Evolutionary conservation across 345 rosid genomes (phyloP), one percentile per base, ranked within the genome.

Genomic region (Citrus australasica): DNA sequence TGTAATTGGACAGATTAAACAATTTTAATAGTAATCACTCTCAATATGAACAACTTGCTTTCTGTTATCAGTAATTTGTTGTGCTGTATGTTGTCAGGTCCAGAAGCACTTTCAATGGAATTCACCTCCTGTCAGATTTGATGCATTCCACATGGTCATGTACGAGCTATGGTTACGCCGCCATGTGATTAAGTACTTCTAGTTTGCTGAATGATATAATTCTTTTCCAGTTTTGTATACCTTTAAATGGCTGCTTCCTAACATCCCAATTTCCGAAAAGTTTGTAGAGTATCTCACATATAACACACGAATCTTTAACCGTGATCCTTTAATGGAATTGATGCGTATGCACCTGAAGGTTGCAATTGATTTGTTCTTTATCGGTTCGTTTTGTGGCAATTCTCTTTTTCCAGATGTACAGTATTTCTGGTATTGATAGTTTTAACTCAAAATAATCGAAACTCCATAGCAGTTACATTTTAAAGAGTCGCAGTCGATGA

Each of bases 31-130:
- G 28, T 16, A 6, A 33, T 9, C 32, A 66, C 61, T 27, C 28
- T 68, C 32, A 64, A 67, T 5, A 11, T 22, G 11, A 19, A 4
- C 65, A 24, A 60, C 7, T 67, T 58, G 42, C 73, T 48, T 6
- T 24, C 3, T 30, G 65, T 65, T 35, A 72, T 71, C 71, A 80
- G 7, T 53, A 70, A 60, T 40, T 28, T 81, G 58, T 56, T 37
- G 9, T 80, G 77, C 11, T 63, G 60, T 85, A 81, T 63, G 25
- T 84, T 81, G 74, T 75, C 81, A 94, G 97, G 94, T 94, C 58
- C 98, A 94, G 71, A 92, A 94, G 86, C 98, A 97, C 83, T 94
- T 94, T 81, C 97, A 93, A 28, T 97, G 99, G 99, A 93, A 94
- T 76, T 75, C 96, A 42, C 97, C 98, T 17, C 92, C 99, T 0